Evolutionary conservation across 139 green algal species (phyloP).

Genomic region (Closterium sp.): DNA sequence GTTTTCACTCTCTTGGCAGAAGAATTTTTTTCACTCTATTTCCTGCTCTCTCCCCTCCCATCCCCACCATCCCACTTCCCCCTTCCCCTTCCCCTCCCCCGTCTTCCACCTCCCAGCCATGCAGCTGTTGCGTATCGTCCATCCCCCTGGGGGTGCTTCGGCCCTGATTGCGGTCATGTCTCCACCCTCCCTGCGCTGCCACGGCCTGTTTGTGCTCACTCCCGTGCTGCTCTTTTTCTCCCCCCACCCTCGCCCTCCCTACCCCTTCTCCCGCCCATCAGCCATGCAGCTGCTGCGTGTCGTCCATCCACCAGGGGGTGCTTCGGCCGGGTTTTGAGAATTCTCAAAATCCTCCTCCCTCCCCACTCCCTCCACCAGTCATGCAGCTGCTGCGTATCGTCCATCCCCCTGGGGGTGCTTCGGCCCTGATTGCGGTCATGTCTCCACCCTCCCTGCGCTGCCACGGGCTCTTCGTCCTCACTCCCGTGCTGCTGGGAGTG

Average conservation of each 20-base stretch:
- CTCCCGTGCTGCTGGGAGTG: conserved; percentile 23
- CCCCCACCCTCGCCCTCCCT: no score
- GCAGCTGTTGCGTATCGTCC: conserved; percentile 22
- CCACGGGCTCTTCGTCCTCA: conserved; percentile 38
- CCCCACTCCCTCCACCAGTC: neutral
- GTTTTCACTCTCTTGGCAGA: neutral
- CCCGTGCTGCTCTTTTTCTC: neutral
- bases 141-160: conserved; percentile 34
- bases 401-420: conserved; percentile 34
- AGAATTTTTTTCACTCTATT: neutral
- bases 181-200: neutral
- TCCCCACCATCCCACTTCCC: neutral
- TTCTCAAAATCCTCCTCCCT: no score
- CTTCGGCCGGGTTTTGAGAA: no score
- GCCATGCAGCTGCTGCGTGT: conserved; percentile 24
- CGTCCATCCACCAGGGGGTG: conserved; percentile 35
- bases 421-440: conserved; percentile 33
- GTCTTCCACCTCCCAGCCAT: neutral
- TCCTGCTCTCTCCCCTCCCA: neutral
- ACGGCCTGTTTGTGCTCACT: conserved; percentile 39
- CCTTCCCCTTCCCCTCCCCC: neutral
- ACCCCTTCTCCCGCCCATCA: neutral
- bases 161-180: conserved; percentile 35
- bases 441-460: neutral
- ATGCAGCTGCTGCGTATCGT: conserved; percentile 30